phyloP scores from a whole-genome alignment of 306 rosid species.

The Rubus parviflorus region DNA sequence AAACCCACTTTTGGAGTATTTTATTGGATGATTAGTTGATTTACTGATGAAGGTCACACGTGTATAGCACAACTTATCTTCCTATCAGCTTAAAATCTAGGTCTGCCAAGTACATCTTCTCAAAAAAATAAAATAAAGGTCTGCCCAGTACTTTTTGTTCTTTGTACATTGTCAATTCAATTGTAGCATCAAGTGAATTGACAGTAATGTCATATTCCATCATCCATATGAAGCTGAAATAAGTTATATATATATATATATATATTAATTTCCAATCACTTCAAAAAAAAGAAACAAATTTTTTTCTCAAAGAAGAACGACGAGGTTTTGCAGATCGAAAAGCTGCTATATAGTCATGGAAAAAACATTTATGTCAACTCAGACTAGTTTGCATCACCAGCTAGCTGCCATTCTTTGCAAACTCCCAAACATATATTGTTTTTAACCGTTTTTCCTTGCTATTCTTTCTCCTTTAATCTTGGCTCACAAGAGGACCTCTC shows the following conservation, averaged over 20 bases:
- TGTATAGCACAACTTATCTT: neutral
- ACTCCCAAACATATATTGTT: neutral
- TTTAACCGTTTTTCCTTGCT: too few species aligned
- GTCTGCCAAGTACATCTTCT: too few species aligned
- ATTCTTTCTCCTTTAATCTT: too few species aligned
- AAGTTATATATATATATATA: neutral
- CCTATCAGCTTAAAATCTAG: neutral
- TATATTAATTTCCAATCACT: neutral
- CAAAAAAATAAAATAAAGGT: too few species aligned
- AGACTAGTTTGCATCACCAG: neutral
- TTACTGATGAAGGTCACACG: neutral
- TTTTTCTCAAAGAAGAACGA: neutral
- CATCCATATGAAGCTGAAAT: neutral
- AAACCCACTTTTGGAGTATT: conserved; percentile 3
- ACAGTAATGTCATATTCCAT: neutral
- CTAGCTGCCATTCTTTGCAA: neutral
- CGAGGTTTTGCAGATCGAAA: neutral
- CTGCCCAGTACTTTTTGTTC: neutral
- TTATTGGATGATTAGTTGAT: neutral
- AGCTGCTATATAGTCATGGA: neutral
- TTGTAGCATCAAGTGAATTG: neutral
- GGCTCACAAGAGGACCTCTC: neutral
- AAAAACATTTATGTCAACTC: neutral
- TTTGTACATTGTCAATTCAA: conserved; percentile 1
- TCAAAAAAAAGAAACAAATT: too few species aligned